Evolutionary conservation across 2,329 filamentous ascomycete genomes (phyloP).

Genomic region (Colletotrichum somersetense): DNA sequence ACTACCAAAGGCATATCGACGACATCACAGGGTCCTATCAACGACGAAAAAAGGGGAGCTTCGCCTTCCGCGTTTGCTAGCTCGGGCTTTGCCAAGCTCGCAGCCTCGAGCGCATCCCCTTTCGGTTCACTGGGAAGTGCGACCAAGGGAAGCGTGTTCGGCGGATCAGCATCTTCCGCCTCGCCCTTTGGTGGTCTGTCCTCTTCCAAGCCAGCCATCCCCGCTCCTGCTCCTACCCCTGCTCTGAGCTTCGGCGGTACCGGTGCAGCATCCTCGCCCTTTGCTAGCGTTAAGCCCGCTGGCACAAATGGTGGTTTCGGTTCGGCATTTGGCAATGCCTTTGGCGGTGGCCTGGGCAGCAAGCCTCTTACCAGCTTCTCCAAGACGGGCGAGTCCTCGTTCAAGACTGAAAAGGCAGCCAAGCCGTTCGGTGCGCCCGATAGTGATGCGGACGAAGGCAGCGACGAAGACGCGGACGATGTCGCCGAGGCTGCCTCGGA

Average conservation of each 20-base stretch:
- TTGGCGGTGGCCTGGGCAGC: slow-evolving; percentile 58
- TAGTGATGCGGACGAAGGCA: slow-evolving; percentile 69
- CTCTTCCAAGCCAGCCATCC: slow-evolving; percentile 46
- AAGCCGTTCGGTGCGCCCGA: slow-evolving; percentile 84
- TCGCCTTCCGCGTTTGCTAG: slow-evolving; percentile 74
- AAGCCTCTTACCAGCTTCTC: slow-evolving; percentile 77
- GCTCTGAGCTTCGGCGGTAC: slow-evolving; percentile 64
- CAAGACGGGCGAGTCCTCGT: slow-evolving; percentile 65
- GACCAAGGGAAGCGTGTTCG: slow-evolving; percentile 64
- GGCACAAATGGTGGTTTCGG: slow-evolving; percentile 61
- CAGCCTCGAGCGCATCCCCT: slow-evolving; percentile 71
- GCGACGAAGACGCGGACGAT: slow-evolving; percentile 55
- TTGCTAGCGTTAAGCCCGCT: slow-evolving; percentile 57
- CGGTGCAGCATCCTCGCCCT: slow-evolving; percentile 57
- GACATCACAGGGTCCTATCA: slow-evolving; percentile 19
- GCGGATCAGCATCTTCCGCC: slow-evolving; percentile 41
- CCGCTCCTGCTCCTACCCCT: slow-evolving; percentile 51
- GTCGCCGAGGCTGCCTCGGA: slow-evolving; percentile 53
- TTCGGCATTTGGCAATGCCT: slow-evolving; percentile 56
- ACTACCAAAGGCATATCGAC: slow-evolving; percentile 47
- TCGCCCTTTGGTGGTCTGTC: slow-evolving; percentile 52
- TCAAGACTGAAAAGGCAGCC: slow-evolving; percentile 70
- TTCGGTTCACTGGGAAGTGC: slow-evolving; percentile 68
- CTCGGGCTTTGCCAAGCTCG: slow-evolving; percentile 77
- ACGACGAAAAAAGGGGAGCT: slow-evolving; percentile 51